Conservation (phyloP, 768 basidiomycete species). For the Neoboletus brunneissimus region DNA sequence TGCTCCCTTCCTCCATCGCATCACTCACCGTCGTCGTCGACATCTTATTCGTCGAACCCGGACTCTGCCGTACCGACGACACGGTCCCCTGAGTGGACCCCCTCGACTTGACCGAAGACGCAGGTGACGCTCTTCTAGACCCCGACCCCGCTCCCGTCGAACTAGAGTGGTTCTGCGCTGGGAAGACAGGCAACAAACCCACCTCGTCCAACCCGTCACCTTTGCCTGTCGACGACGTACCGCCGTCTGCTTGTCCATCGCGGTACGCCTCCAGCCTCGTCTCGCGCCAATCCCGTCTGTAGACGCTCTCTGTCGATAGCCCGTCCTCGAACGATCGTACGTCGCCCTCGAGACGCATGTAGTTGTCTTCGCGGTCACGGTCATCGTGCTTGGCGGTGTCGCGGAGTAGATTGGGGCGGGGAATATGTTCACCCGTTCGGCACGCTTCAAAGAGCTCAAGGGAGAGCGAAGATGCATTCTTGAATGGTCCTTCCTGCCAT, state of each 20-base stretch:
- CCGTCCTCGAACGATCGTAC: slow-evolving; percentile 66
- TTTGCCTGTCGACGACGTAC: slow-evolving; percentile 1
- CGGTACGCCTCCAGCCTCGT: slow-evolving; percentile 42
- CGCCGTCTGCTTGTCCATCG: slow-evolving; percentile 16
- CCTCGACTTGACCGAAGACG: slow-evolving; percentile 49
- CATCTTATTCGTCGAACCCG: slow-evolving; percentile 39
- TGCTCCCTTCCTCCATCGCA: slow-evolving; percentile 40
- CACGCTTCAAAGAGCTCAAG: slow-evolving; percentile 69
- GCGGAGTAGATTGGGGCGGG: not conserved
- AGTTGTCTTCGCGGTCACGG: slow-evolving; percentile 10
- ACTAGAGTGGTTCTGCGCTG: slow-evolving; percentile 12
- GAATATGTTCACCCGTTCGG: slow-evolving; percentile 57
- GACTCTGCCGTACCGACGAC: slow-evolving; percentile 44
- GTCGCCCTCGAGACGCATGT: slow-evolving; percentile 38
- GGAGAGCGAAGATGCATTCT: slow-evolving; percentile 68
- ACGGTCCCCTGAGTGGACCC: slow-evolving; percentile 30
- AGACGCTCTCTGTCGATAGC: slow-evolving; percentile 57
- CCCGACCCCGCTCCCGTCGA: slow-evolving; percentile 14
- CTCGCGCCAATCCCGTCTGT: slow-evolving; percentile 77
- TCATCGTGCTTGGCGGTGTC: slow-evolving; percentile 19
- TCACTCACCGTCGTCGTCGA: slow-evolving; percentile 47
- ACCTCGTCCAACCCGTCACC: slow-evolving; percentile 32
- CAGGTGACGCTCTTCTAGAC: slow-evolving; percentile 44
- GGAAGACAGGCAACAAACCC: slow-evolving; percentile 27
- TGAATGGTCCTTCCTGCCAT: slow-evolving; percentile 46